Evolutionary conservation across 768 basidiomycete genomes (phyloP).

Genomic region (Suillus spraguei): DNA sequence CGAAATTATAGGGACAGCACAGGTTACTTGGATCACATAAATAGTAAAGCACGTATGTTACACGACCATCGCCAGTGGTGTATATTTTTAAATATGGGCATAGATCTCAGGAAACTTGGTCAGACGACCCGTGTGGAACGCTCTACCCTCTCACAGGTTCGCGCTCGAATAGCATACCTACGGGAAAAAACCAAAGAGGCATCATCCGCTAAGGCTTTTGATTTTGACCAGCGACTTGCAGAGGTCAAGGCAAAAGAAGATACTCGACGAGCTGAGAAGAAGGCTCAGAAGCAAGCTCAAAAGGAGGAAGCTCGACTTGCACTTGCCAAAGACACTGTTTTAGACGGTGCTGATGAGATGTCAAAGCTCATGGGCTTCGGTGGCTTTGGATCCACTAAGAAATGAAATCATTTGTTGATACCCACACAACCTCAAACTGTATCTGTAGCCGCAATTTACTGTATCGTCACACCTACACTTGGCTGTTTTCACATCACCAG

Average conservation of each 20-base stretch:
- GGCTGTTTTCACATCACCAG: neutral
- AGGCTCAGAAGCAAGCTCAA: constrained; percentile 76
- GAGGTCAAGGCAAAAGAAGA: constrained; percentile 79
- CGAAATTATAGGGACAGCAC: constrained; percentile 91
- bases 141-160: constrained; percentile 92
- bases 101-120: constrained; percentile 93
- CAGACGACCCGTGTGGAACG: constrained; percentile 91
- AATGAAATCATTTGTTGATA: constrained; percentile 44
- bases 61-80: constrained; percentile 10
- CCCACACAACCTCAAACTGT: constrained; percentile 22
- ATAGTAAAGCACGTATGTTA: constrained; percentile 86
- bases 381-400: constrained; percentile 87
- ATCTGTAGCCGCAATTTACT: constrained; percentile 18
- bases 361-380: constrained; percentile 88
- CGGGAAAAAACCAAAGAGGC: constrained; percentile 87
- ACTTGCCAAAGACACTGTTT: constrained; percentile 51
- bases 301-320: constrained; percentile 73
- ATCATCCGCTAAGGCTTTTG: constrained; percentile 85
- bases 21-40: constrained; percentile 96
- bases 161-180: constrained; percentile 83
- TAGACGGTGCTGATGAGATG: constrained; percentile 66
- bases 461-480: constrained; percentile 16
- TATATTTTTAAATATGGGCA: neutral
- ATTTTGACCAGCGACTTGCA: constrained; percentile 88
- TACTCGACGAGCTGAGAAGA: constrained; percentile 68